These are phyloP conservation scores for Stagonosporopsis rhizophila DNA, from an alignment of 2,329 filamentous ascomycete species.

Conservation along the genomic window DNA sequence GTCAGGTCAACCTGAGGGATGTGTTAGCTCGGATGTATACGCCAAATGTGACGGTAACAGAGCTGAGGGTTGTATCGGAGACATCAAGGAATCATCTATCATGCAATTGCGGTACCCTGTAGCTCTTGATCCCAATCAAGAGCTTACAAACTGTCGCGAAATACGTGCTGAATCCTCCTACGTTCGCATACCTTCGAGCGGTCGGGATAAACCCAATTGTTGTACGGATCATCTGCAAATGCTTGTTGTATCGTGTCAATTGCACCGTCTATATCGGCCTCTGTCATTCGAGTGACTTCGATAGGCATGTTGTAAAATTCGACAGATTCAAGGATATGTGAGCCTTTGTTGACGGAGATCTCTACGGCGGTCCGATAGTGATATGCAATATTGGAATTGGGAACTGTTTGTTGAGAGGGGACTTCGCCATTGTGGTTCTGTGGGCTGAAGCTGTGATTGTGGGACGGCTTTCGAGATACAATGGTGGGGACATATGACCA, in stretches of 20 bases:
- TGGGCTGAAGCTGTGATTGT: constrained; percentile 10
- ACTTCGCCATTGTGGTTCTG: constrained; percentile 22
- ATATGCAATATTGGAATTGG: not conserved
- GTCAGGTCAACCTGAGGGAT: constrained; percentile 61
- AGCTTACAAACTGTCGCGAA: not conserved
- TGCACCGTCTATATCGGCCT: constrained; percentile 68
- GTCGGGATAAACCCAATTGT: constrained; percentile 69
- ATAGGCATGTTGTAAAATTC: constrained; percentile 51
- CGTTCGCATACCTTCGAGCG: constrained; percentile 57
- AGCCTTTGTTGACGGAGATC: not conserved
- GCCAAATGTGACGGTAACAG: not conserved
- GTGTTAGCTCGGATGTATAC: not conserved
- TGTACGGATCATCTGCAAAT: constrained; percentile 72
- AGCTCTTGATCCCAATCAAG: not conserved
- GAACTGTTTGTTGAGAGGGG: not conserved
- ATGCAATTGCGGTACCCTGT: not conserved
- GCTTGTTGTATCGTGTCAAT: constrained; percentile 71
- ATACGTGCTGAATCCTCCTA: not conserved
- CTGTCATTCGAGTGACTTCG: constrained; percentile 62
- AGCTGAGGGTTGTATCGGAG: not conserved
- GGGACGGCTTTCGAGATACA: constrained; percentile 9
- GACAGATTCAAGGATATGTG: not conserved
- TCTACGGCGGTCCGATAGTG: not conserved
- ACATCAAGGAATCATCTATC: not conserved
- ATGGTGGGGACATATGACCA: not conserved